Evolutionary conservation across 148 eudicot species (phyloP).

Genomic region (Rhododendron mucronatum): DNA sequence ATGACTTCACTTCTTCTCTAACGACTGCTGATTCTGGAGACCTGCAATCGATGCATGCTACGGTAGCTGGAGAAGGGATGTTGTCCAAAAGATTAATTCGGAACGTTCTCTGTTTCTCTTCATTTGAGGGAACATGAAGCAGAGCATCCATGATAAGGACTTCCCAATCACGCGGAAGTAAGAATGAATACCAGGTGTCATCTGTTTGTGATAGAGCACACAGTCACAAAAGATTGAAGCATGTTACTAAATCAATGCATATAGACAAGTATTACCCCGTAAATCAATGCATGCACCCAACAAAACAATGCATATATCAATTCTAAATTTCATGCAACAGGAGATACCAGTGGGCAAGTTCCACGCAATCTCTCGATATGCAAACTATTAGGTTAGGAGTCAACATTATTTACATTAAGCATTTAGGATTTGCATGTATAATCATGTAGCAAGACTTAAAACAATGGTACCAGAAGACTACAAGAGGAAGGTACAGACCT

Average conservation of each 20-base stretch:
- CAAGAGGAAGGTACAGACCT: constrained; percentile 39
- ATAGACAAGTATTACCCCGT: background rate
- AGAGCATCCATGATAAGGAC: constrained; percentile 88
- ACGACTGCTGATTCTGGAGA: constrained; percentile 32
- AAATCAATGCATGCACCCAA: background rate
- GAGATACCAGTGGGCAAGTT: background rate
- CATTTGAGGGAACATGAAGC: constrained; percentile 68
- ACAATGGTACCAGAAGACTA: background rate
- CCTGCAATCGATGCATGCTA: constrained; percentile 40
- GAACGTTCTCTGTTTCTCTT: constrained; percentile 53
- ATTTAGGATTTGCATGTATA: background rate
- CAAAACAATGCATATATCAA: background rate
- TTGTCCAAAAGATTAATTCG: constrained; percentile 53
- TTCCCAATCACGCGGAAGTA: constrained; percentile 66
- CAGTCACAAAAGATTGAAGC: background rate
- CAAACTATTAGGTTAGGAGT: background rate
- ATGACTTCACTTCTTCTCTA: constrained; percentile 35
- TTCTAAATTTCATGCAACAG: background rate
- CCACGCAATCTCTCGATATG: background rate
- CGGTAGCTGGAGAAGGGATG: constrained; percentile 37
- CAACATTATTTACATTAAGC: background rate
- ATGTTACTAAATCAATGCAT: background rate
- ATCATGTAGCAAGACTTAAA: background rate
- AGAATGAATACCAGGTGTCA: constrained; percentile 46
- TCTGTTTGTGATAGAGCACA: constrained; percentile 36